Evolutionary conservation across 441 rosid genomes (phyloP).

Genomic region (Euphorbia celastroides): DNA sequence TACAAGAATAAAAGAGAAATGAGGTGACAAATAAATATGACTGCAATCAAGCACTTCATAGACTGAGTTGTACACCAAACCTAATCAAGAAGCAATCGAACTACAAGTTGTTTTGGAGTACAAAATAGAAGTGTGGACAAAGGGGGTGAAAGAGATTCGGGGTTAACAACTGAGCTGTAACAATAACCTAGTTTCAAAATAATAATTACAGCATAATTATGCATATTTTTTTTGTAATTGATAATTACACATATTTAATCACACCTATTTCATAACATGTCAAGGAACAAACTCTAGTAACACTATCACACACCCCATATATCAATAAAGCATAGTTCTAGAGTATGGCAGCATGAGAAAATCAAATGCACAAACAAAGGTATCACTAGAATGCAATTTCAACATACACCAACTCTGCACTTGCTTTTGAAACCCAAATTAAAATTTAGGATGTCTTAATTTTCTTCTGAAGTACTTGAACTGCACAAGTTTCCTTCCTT

Average conservation of each 20-base stretch:
- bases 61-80: conserved; percentile 12
- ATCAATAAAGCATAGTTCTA: background rate
- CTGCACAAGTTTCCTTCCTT: background rate
- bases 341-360: background rate
- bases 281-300: background rate
- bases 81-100: background rate
- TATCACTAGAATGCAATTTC: background rate
- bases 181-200: background rate
- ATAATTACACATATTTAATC: background rate
- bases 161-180: background rate
- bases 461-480: background rate
- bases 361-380: background rate
- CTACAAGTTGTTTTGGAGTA: background rate
- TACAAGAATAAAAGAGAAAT: background rate
- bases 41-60: background rate
- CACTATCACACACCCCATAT: conserved; percentile 4
- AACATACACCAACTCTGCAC: background rate
- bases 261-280: background rate
- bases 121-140: background rate
- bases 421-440: background rate
- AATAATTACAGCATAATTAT: background rate
- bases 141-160: background rate
- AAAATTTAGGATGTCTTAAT: background rate
- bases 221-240: too few relatives aligned
- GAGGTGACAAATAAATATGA: background rate